Evolutionary conservation across 371 early-diverging fungal genomes (phyloP), one percentile per base, ranked within the genome.

Genomic region (Haplosporangium sp.): DNA sequence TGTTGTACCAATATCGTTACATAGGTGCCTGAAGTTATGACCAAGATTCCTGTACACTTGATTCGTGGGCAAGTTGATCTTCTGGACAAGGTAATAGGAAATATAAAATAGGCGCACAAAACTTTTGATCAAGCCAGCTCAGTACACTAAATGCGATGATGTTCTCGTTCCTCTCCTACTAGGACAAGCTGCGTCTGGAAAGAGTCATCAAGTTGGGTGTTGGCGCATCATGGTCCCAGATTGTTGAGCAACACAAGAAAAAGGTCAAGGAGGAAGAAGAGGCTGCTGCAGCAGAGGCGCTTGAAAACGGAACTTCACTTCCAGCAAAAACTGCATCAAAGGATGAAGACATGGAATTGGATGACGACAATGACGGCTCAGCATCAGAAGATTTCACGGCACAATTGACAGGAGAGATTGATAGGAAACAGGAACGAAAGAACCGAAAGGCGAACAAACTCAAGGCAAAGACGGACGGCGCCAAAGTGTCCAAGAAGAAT

Each of bases 161-260:
- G 7, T 20, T 42, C 29, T 46, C 36, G 0, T 13, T 12, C 18
- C 16, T 59, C 2, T 29, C 29, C 29, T 4, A 29, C 29, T 65
- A 82, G 81, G 87, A 87, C 63, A 81, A 87, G 62, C 55, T 71
- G 16, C 81, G 84, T 67, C 72, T 87, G 47, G 81, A 85, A 55
- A 64, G 60, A 41, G 72, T 87, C 20, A 82, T 87, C 57, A 80
- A 84, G 54, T 59, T 82, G 9, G 86, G 87, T n/a, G 71, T 67
- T 6, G 86, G 85, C 29, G 80, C 77, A 14, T 76, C 83, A 38
- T 86, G 84, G 84, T 46, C 56, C 40, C 80, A 76, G 46, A 76
- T 76, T 29, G 74, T 84, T 20, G 80, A 80, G 46, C 73, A 79
- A 37, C 81, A 80, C 59, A 57, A 70, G 40, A 82, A 82, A 54